Evolutionary conservation across 179 eudicot species (phyloP), one percentile per base, ranked within the genome.

Genomic region (Sideroxylon spinosum): DNA sequence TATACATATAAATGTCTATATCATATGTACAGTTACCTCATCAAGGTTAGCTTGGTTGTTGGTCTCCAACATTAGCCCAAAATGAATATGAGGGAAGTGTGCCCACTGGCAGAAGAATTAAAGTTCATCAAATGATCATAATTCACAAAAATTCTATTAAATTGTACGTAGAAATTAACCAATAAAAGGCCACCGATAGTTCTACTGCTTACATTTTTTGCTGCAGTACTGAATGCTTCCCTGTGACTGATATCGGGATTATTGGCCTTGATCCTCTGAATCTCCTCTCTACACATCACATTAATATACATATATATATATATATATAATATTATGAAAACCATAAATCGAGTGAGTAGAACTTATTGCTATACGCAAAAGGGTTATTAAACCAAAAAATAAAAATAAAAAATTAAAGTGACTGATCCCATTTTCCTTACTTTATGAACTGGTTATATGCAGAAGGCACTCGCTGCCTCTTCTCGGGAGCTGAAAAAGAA

Each of bases 381-480:
- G 23, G 32, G 28, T 71, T 46, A 37, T 48, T 71, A 46, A 56
- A 44, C 19, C 59, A 62, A 75, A 74, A 67, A 49, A 68, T 48
- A 78, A 78, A 78, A 12, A 7, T 10, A 71, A 0, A 12, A 14
- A 37, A 37, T 1, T n/a, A 59, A 59, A 59, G 63, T 59, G 63
- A 37, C 56, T 52, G 14, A 52, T 52, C 22, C 44, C 22, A 61
- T 17, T 73, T 53, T 25, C 25, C 37, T 87, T 91, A 94, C 98
- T 92, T 94, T 75, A 94, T 94, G 87, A 94, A 94, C 86, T 92
- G 98, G 86, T 94, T 94, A 83, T 94, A 94, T 55, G 97, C 98
- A 77, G 98, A 94, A 71, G 98, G 98, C 48, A 94, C 98, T 44
- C 98, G 94, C 83, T 94, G 98, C 90, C 98, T 91, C 89, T 94